phyloP scores from a whole-genome alignment of 768 basidiomycete genomes.

The Pulveroboletus frians region DNA sequence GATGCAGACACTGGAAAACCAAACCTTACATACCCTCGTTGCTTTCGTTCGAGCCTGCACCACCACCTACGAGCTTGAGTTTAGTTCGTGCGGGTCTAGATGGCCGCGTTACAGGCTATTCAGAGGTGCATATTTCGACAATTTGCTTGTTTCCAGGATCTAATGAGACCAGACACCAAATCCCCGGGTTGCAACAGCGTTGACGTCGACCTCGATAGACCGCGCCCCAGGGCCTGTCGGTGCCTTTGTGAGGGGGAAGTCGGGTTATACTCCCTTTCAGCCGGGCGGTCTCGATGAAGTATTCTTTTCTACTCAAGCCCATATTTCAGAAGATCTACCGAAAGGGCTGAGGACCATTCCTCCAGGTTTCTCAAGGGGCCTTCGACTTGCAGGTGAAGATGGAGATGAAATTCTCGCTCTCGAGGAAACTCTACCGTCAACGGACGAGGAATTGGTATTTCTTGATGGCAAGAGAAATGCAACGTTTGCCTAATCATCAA shows the following conservation, averaged over 20 bases:
- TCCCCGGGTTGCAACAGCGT: slow-evolving; percentile 54
- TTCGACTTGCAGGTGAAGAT: slow-evolving; percentile 62
- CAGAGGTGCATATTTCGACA: slow-evolving; percentile 51
- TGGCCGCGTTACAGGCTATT: slow-evolving; percentile 76
- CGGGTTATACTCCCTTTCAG: slow-evolving; percentile 87
- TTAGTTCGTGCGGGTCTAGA: slow-evolving; percentile 77
- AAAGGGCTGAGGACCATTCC: slow-evolving; percentile 59
- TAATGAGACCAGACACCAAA: slow-evolving; percentile 45
- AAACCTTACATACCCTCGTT: slow-evolving; percentile 57
- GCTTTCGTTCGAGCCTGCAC: slow-evolving; percentile 60
- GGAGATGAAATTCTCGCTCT: slow-evolving; percentile 43
- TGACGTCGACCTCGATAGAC: slow-evolving; percentile 80
- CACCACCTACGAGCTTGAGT: slow-evolving; percentile 66
- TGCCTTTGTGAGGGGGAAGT: slow-evolving; percentile 91
- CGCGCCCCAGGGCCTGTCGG: slow-evolving; percentile 75
- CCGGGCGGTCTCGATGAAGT: slow-evolving; percentile 87
- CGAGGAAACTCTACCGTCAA: slow-evolving; percentile 14
- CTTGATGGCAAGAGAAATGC: slow-evolving; percentile 3
- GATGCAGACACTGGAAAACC: slow-evolving; percentile 66
- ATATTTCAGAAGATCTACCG: slow-evolving; percentile 35
- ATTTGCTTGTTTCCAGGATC: neutral
- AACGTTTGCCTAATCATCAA: slow-evolving; percentile 21
- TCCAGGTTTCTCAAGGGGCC: slow-evolving; percentile 78
- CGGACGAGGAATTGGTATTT: slow-evolving; percentile 15
- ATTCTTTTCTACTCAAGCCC: slow-evolving; percentile 29